A percentile compares a stretch with the other conserved stretches of the same genome.
These are phyloP conservation scores for Scutellaria barbata DNA, from an alignment of 257 asterid species.

Conservation along the genomic window DNA sequence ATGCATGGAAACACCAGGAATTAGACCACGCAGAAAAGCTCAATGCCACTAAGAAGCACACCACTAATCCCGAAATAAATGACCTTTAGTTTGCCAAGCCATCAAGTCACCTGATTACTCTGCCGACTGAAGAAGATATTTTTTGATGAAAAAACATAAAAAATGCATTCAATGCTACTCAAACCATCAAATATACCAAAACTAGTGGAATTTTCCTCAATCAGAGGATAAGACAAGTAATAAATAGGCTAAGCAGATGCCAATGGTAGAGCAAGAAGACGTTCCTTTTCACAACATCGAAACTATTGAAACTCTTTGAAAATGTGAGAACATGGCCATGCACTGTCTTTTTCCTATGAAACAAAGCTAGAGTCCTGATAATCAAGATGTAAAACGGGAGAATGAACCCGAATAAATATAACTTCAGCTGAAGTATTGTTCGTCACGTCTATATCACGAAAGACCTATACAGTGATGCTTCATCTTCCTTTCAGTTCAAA, in stretches of 20 bases:
- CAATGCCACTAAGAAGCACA: neutral
- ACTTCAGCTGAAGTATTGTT: neutral
- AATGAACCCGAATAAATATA: neutral
- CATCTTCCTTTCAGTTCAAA: conserved; percentile 7
- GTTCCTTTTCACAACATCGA: conserved; percentile 20
- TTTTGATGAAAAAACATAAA: neutral
- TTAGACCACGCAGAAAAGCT: neutral
- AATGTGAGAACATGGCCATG: neutral
- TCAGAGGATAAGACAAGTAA: conserved; percentile 22
- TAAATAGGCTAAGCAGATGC: conserved; percentile 14
- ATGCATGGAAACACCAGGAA: neutral
- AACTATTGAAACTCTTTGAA: conserved; percentile 6
- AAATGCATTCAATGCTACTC: neutral
- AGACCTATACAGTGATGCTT: neutral
- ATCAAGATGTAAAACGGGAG: neutral
- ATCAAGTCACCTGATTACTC: conserved; percentile 8
- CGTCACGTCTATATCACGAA: too few species aligned
- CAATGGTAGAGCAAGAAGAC: conserved; percentile 7
- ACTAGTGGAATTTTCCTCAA: conserved; percentile 16
- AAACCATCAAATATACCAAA: conserved; percentile 9
- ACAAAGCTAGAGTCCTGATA: neutral
- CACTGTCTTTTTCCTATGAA: neutral
- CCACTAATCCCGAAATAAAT: neutral
- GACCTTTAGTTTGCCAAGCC: conserved; percentile 1
- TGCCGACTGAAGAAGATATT: neutral